Evolutionary conservation across 163 green algal genomes (phyloP).

Genomic region (Chlorella variabilis): DNA sequence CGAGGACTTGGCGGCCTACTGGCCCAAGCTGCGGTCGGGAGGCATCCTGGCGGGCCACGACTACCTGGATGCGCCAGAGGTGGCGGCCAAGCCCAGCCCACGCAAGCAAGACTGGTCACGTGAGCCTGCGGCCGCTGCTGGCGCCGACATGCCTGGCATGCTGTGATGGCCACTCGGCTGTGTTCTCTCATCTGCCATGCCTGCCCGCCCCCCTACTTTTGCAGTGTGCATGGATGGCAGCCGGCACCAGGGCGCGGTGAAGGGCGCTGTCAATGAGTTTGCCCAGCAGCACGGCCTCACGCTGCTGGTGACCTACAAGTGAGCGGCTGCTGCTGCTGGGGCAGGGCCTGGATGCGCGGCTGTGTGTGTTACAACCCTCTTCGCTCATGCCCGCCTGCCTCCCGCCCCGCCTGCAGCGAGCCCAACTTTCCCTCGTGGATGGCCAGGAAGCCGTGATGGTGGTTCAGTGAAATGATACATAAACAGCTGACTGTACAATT

Average conservation of each 20-base stretch:
- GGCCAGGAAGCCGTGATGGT: too few species aligned
- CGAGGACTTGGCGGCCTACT: slow-evolving; percentile 43
- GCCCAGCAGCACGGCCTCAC: slow-evolving; percentile 21
- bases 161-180: too few species aligned
- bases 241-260: slow-evolving; percentile 33
- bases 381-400: too few species aligned
- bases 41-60: slow-evolving; percentile 50
- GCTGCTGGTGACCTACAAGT: slow-evolving; percentile 3
- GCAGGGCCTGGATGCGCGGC: too few species aligned
- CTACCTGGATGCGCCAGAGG: slow-evolving; percentile 12
- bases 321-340: too few species aligned
- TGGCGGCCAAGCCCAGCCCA: neutral
- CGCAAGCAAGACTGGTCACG: neutral
- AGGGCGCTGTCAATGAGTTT: slow-evolving; percentile 50
- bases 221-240: slow-evolving; percentile 44
- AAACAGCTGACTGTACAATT: too few species aligned
- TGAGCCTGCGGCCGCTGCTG: neutral
- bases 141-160: neutral
- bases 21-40: slow-evolving; percentile 43
- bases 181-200: too few species aligned
- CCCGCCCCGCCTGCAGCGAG: too few species aligned
- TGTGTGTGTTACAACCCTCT: too few species aligned
- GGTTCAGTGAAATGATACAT: too few species aligned
- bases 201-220: neutral
- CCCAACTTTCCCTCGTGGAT: too few species aligned